Evolutionary conservation across 805 yeast species (phyloP), one percentile per base, ranked within the genome.

Genomic region (Barnettozyma vustinii): DNA sequence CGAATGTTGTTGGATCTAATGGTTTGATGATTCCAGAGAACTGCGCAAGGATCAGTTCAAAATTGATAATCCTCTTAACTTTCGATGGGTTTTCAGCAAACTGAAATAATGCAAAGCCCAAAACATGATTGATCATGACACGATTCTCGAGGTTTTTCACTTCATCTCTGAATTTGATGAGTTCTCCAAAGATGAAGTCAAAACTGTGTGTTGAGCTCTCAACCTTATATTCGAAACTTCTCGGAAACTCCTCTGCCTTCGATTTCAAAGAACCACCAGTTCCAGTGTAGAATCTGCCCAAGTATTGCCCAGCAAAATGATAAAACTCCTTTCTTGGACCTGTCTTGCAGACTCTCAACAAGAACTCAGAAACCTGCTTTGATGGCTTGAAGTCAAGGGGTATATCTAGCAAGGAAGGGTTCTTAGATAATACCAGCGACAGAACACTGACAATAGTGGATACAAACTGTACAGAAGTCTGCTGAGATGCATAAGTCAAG

Each of bases 81-180:
- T 47, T 9, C 30, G 51, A 12, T 45, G 57, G 35, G 10, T 51
- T 46, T 1, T 46, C 41, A n/a, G 56, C 51, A 46, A 58, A 62
- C 26, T 62, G 65, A 49, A 63, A 54, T 1, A 73, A 51, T 16
- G 75, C 56, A 9, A 64, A 69, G 1, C 80, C 79, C 9, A 73
- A 37, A 6, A 73, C 57, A 4, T 70, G 52, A 37, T 77, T 79
- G 40, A 73, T 63, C 45, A 68, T 58, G 5, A 53, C 36, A 9
- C 40, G 40, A 5, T 65, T 63, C 10, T 57, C 55, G 2, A 56
- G n/a, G 33, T 62, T 40, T 0, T 4, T 47, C 1, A 56, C 52
- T 1, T 45, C 32, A 1, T 56, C 51, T 12, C 59, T 47, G 9
- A 51, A 48, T 0, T 54, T 47, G 0, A 64, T 20, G 32, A 76